Base-by-base conservation (phyloP, 768 basidiomycete species). In the Tulasnella sp. region DNA sequence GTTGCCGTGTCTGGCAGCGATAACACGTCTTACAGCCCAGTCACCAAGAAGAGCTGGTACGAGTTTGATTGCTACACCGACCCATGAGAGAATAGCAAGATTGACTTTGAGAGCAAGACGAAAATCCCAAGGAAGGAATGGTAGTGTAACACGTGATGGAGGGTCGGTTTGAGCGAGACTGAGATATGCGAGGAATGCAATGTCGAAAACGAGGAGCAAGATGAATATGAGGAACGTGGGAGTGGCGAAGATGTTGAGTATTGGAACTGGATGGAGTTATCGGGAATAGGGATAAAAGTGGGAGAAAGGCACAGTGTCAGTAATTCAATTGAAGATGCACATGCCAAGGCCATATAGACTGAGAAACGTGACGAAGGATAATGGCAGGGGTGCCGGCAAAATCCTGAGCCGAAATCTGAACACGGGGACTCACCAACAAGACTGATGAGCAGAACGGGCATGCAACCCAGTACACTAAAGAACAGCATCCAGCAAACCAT, bases 151-250 rank as follows among this genome's bases (percentile, higher is more conserved):
- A 8, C 27, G 27, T 5, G 32, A 34, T n/a, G 54, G 54, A 10
- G 54, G 53, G 31, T 53, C 49, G 27, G 31, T 55, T 53, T 55
- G 54, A 27, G 54, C 53, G 24, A 55, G 54, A 6, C 16, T 41
- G 2, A 55, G 42, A 32, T 55, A 55, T 12, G 54, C 35, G 12
- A 55, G 25, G 37, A 24, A 32, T 25, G 54, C 33, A 16, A 53
- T 27, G 29, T 33, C 34, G 41, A 39, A 55, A 35, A 55, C 50
- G 10, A 55, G 37, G 48, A 29, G n/a, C 15, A 42, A 4, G 24
- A 24, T 29, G 7, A 50, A 40, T 6, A 40, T 10, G 9, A 32
- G 25, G 15, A 39, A 42, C 20, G 42, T 37, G 2, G 48, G 48
- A 20, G 42, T 50, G 20, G 48, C 42, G 19, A 50, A 10, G 37